phyloP scores from a whole-genome alignment of 257 asterid genomes.

The Jacaranda copaia region DNA sequence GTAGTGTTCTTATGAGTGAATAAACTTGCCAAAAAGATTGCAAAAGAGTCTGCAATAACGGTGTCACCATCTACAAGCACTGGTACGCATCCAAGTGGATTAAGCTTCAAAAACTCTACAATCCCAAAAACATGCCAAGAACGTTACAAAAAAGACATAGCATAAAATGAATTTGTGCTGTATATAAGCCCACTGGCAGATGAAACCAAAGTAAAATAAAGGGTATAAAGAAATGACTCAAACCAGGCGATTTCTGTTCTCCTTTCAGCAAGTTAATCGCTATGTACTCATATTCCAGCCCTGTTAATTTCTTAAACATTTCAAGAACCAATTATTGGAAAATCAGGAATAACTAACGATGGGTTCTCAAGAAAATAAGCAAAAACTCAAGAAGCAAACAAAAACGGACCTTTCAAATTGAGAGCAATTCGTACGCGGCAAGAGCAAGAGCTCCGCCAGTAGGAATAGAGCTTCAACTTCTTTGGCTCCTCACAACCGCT shows the following conservation, averaged over 20 bases:
- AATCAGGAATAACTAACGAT: conserved; percentile 3
- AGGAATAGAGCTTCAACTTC: conserved; percentile 77
- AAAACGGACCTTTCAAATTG: conserved; percentile 62
- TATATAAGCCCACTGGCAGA: background rate
- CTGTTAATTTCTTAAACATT: conserved; percentile 41
- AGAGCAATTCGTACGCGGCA: conserved; percentile 83
- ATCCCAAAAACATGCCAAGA: conserved; percentile 29
- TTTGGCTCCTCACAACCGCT: conserved; percentile 43
- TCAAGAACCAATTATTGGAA: conserved; percentile 4
- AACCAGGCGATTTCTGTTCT: conserved; percentile 77
- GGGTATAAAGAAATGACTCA: conserved; percentile 6
- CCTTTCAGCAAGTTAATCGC: conserved; percentile 79
- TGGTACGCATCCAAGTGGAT: conserved; percentile 83
- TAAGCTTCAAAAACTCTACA: conserved; percentile 82
- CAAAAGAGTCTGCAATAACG: conserved; percentile 76
- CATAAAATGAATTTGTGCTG: conserved; percentile 1
- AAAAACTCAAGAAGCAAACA: background rate
- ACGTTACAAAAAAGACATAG: background rate
- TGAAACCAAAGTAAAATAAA: background rate
- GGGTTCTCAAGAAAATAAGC: background rate
- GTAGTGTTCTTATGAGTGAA: background rate
- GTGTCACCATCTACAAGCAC: conserved; percentile 79
- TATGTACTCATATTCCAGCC: conserved; percentile 75
- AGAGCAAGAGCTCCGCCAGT: conserved; percentile 89
- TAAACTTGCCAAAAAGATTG: conserved; percentile 78